Base-by-base conservation (phyloP, 1,284 basidiomycete genomes). In the Ustilago curta region DNA sequence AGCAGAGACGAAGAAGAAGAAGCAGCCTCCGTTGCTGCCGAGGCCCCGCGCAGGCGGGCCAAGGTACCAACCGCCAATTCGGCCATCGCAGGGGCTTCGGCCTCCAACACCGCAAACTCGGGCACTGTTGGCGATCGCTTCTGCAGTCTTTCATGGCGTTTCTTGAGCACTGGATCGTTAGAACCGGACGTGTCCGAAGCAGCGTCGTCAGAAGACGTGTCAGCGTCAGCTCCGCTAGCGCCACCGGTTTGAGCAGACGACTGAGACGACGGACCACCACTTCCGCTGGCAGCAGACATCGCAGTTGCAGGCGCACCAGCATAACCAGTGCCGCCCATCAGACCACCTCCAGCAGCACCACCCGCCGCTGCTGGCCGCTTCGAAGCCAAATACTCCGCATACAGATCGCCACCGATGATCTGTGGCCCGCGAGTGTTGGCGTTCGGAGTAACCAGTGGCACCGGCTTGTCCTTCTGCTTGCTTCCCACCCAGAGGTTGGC, bases 381-480 rank as follows among this genome's bases (percentile, higher is more conserved):
- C 0, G 50, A 57, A 19, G 53, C 58, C 6, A 74, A 48, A 23
- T 59, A 74, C n/a, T 44, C 3, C 7, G 39, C 37, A 27, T 74
- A 74, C 51, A 50, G 29, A 9, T 74, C 71, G n/a, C 66, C 71
- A 14, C 71, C 71, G 11, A 47, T 44, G 35, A 56, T 18, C 59
- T 66, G 55, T 1, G 66, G 62, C 23, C 71, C 71, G 2, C 27
- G 21, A 2, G 71, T 59, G 40, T 59, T 18, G 9, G 66, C 55
- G 18, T 65, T 59, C 0, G 71, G 66, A 16, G 71, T 74, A 2
- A 69, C 71, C 1, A 50, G 9, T 3, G 71, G 71, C 14, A 66
- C 61, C 9, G 71, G 71, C 50, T 74, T 74, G 35, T 9, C n/a
- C 40, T 65, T 69, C 18, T 74, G 45, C 50, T 59, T 61, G 6